Base-by-base conservation (phyloP, 805 yeast species). In the Pichia membranifaciens region DNA sequence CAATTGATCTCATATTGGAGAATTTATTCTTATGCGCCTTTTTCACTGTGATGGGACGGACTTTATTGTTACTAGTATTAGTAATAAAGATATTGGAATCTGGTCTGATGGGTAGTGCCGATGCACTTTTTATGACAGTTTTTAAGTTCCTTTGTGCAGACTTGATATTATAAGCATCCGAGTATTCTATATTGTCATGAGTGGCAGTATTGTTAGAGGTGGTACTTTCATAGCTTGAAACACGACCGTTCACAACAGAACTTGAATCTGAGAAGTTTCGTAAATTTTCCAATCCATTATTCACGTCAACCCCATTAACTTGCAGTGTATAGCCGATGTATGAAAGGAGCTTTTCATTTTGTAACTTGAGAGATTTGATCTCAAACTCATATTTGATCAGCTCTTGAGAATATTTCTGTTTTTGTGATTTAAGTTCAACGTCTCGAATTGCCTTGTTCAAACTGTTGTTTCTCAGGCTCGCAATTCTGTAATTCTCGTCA, bases 241-340 rank as follows among this genome's bases (percentile, higher is more conserved):
- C 12, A 16, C 49, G 45, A 17, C 32, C 32, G 6, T 25, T 43
- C n/a, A 16, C 2, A 16, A 16, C 25, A 23, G 15, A 5, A 12
- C 4, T 29, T 8, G 43, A 34, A 34, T 39, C 40, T 18, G 36
- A 23, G 7, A 31, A 37, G 16, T 21, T 38, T 20, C 33, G 28
- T 17, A 29, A 41, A 16, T n/a, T 33, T 10, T 23, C 37, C 25
- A 41, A 18, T n/a, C 22, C 38, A 31, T 41, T 29, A 8, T 45
- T 21, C 18, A 33, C 17, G 21, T 48, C 48, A 8, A 44, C 36
- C 13, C 39, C 72, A 49, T 75, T 73, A 3, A 37, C 12, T 54
- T 78, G 82, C 41, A 76, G 62, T 50, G 76, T 73, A 51, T 76
- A 78, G 9, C 82, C 82, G 58, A 78, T 78, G 55, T 76, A 78